Base-by-base conservation (phyloP, 257 asterid species). In the Mitragyna speciosa region DNA sequence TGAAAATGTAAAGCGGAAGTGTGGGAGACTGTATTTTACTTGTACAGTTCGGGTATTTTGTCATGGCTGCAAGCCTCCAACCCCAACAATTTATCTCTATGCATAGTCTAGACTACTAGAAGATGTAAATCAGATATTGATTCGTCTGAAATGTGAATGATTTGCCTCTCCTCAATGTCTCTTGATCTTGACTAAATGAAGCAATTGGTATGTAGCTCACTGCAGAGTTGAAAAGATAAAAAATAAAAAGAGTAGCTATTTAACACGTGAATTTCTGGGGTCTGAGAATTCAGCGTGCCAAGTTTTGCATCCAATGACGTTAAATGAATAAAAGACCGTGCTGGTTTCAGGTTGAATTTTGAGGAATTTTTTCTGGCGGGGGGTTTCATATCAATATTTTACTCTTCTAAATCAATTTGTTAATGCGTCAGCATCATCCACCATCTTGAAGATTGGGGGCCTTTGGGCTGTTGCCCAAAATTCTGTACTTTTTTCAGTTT, bases 31-130 rank as follows among this genome's bases (percentile, higher is more conserved):
- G 66, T 51, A 49, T 64, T 33, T 22, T 36, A 54, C n/a, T 22
- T 52, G 59, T 52, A 68, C 69, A 52, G 70, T 77, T 77, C 45
- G 51, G 81, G 75, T 47, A 7, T 64, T 69, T 66, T 77, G 66
- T 28, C 24, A 12, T 11, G 28, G 74, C 74, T 26, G 41, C 48
- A 77, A 41, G 36, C 67, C 65, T 58, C 30, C 65, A 58, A 22
- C 28, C 28, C 28, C 47, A 65, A 6, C 12, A 58, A 58, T 56
- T 10, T 64, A 47, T 22, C 15, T 69, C 7, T 69, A 31, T 77
- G 75, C 51, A 66, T 28, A 77, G 63, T 66, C 4, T 47, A 1
- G 20, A 64, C 11, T 1, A 15, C 2, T 61, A 7, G 41, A 64
- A 5, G 20, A 63, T 63, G 30, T 36, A 12, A 56, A 75, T 75